phyloP scores from a whole-genome alignment of 768 basidiomycete genomes.

The Tulasnella calospora region DNA sequence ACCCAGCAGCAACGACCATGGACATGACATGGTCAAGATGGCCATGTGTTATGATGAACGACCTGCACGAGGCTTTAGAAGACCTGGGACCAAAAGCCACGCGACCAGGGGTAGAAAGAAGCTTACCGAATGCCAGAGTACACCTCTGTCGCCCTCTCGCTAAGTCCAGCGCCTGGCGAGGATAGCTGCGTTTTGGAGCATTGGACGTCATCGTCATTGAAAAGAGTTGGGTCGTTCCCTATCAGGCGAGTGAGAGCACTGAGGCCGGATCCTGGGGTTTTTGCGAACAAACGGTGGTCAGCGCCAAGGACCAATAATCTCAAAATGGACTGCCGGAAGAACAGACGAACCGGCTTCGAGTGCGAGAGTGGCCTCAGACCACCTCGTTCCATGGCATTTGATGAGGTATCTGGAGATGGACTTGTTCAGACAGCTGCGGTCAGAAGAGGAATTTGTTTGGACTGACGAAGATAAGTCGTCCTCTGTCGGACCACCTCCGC shows the following conservation, averaged over 20 bases:
- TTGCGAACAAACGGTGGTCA: not conserved
- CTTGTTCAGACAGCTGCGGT: constrained; percentile 20
- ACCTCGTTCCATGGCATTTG: constrained; percentile 59
- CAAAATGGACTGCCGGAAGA: not conserved
- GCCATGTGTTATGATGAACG: constrained; percentile 80
- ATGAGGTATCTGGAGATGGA: constrained; percentile 66
- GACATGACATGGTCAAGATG: constrained; percentile 88
- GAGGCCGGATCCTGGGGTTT: constrained; percentile 66
- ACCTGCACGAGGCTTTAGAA: constrained; percentile 43
- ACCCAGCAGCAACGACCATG: constrained; percentile 78
- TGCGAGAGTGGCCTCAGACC: constrained; percentile 78
- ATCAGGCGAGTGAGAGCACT: constrained; percentile 69
- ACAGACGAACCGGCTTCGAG: constrained; percentile 77
- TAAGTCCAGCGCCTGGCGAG: constrained; percentile 12
- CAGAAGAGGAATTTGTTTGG: constrained; percentile 23
- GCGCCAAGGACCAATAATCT: constrained; percentile 5
- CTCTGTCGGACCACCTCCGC: constrained; percentile 87
- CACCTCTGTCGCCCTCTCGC: constrained; percentile 35
- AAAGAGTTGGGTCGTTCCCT: constrained; percentile 50
- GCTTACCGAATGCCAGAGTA: constrained; percentile 53
- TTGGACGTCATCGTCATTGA: constrained; percentile 36
- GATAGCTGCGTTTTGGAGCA: not conserved
- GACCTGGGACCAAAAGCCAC: constrained; percentile 15
- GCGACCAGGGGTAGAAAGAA: constrained; percentile 15
- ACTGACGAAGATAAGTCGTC: constrained; percentile 81